Conservation (phyloP, 1,284 basidiomycete genomes). For the Trichosporon sp. region DNA sequence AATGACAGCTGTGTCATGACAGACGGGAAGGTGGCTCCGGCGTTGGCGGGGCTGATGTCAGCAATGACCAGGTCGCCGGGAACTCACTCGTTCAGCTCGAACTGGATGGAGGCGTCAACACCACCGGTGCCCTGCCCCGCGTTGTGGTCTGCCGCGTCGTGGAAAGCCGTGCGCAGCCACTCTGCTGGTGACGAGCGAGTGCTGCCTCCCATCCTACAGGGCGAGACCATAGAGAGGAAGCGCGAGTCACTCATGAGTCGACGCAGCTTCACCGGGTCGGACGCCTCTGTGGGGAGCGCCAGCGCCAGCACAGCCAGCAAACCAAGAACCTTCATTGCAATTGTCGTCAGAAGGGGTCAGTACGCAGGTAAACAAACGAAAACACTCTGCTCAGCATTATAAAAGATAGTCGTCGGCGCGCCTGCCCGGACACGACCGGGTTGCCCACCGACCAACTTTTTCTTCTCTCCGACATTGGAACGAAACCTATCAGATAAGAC, state of each 20-base stretch:
- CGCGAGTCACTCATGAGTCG: constrained; percentile 26
- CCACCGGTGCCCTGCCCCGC: constrained; percentile 30
- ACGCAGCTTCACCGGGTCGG: constrained; percentile 22
- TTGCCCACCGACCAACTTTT: background rate
- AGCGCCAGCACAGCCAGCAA: background rate
- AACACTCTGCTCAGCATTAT: background rate
- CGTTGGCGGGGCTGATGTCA: constrained; percentile 19
- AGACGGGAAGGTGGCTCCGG: constrained; percentile 18
- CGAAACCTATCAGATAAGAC: constrained; percentile 15
- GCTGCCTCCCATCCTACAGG: constrained; percentile 42
- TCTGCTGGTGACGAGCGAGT: constrained; percentile 27
- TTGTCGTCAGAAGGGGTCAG: too few species aligned
- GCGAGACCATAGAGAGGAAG: constrained; percentile 28
- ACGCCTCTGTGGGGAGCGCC: background rate
- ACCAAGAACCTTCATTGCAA: background rate
- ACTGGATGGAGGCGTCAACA: constrained; percentile 34
- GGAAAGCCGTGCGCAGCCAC: constrained; percentile 33
- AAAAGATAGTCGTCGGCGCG: too few species aligned
- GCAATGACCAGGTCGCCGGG: background rate
- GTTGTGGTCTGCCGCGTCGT: constrained; percentile 32
- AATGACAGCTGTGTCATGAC: constrained; percentile 22
- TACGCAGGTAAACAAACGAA: background rate
- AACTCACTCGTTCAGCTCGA: constrained; percentile 30
- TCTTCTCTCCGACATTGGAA: background rate
- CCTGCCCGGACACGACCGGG: background rate